A percentile compares a stretch with the other conserved stretches of the same genome.
Evolutionary conservation across 2,329 filamentous ascomycete genomes (phyloP).

Genomic region (Penicillium sp.): DNA sequence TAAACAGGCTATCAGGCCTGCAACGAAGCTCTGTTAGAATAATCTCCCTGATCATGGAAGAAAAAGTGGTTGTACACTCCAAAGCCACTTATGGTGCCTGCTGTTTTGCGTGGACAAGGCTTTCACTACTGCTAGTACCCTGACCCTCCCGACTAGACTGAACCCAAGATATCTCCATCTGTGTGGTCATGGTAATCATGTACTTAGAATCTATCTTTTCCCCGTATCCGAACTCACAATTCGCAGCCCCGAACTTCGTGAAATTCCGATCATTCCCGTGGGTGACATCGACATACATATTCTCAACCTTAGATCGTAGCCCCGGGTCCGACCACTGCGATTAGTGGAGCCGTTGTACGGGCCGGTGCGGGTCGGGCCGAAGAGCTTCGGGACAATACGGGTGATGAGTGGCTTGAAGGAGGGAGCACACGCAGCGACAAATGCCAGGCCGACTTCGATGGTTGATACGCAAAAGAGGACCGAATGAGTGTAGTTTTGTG

Average conservation of each 20-base stretch:
- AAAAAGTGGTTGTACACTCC: no score
- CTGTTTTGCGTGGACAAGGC: constrained; percentile 1
- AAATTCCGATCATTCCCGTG: background rate
- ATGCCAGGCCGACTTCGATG: constrained; percentile 7
- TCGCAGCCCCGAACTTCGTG: background rate
- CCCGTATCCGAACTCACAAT: background rate
- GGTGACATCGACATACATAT: background rate
- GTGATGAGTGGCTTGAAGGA: constrained; percentile 8
- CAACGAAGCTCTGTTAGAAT: no score
- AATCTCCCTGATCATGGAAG: no score
- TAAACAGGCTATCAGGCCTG: no score
- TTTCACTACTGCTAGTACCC: constrained; percentile 9
- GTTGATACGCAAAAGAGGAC: constrained; percentile 10
- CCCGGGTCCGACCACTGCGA: background rate
- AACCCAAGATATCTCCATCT: constrained; percentile 12
- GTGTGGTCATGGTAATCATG: constrained; percentile 6
- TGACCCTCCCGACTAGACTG: background rate
- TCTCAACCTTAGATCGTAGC: constrained; percentile 6
- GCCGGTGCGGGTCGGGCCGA: constrained; percentile 1
- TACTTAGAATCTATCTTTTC: background rate
- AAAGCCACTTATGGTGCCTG: background rate
- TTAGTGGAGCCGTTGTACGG: background rate
- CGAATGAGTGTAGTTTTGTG: constrained; percentile 3
- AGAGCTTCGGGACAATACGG: constrained; percentile 2
- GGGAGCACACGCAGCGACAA: constrained; percentile 10